Evolutionary conservation across 768 basidiomycete genomes (phyloP).

Genomic region (Phlegmacium glaucopus): DNA sequence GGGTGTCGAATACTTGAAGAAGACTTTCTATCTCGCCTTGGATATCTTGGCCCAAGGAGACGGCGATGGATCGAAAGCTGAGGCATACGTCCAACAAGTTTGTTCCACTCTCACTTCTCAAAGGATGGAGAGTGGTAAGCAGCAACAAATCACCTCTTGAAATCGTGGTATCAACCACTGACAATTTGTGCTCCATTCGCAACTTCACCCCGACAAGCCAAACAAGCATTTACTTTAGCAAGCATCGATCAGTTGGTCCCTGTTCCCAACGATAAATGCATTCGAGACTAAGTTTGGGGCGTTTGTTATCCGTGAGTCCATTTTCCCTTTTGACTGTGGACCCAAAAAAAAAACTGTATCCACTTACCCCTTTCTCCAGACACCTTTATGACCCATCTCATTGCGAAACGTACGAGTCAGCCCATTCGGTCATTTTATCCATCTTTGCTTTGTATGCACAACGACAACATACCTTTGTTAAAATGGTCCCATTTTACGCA

Average conservation of each 20-base stretch:
- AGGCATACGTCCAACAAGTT: constrained; percentile 25
- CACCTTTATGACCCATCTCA: constrained; percentile 56
- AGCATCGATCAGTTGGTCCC: constrained; percentile 78
- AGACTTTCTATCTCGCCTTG: constrained; percentile 71
- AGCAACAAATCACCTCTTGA: too few relatives aligned
- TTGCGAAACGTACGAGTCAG: constrained; percentile 81
- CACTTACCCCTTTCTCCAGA: constrained; percentile 41
- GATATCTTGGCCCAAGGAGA: constrained; percentile 57
- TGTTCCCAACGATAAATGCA: constrained; percentile 46
- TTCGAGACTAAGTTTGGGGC: constrained; percentile 55
- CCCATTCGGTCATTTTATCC: constrained; percentile 80
- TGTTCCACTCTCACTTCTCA: constrained; percentile 23
- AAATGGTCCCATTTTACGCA: constrained; percentile 74
- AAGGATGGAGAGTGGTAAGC: constrained; percentile 21
- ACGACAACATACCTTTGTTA: too few relatives aligned
- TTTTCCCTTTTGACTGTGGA: too few relatives aligned
- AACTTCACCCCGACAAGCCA: constrained; percentile 29
- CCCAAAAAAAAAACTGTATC: too few relatives aligned
- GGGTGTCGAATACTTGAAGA: constrained; percentile 72
- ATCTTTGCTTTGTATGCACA: constrained; percentile 64
- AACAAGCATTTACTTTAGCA: constrained; percentile 64
- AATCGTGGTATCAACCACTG: too few relatives aligned
- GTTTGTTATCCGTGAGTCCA: constrained; percentile 52
- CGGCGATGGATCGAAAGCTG: constrained; percentile 23
- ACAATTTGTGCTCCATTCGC: constrained; percentile 13